Conservation (phyloP, 2,329 filamentous ascomycete genomes). For the Fusarium sp. region DNA sequence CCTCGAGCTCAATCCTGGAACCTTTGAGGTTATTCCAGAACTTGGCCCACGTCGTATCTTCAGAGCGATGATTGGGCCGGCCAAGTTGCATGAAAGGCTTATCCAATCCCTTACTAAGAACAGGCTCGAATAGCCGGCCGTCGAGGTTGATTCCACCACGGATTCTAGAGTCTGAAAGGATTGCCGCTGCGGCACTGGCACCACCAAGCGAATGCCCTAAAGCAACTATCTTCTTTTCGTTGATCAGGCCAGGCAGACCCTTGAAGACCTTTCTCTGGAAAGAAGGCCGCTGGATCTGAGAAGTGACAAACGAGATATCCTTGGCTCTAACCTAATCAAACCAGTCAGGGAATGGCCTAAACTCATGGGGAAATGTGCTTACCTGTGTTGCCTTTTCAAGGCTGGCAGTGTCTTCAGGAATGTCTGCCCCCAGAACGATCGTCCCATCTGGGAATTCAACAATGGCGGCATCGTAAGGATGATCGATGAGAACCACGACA, state of each 20-base stretch:
- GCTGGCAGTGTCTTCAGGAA: constrained; percentile 9
- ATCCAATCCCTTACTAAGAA: constrained; percentile 43
- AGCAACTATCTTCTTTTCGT: constrained; percentile 47
- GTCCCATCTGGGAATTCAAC: constrained; percentile 60
- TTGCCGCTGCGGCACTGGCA: constrained; percentile 50
- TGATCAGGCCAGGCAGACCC: constrained; percentile 40
- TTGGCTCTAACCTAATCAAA: constrained; percentile 46
- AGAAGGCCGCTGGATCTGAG: constrained; percentile 45
- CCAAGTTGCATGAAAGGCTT: constrained; percentile 50
- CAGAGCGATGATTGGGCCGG: constrained; percentile 42
- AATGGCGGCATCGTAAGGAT: constrained; percentile 58
- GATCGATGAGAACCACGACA: constrained; percentile 60
- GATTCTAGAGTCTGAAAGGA: constrained; percentile 49
- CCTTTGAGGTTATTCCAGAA: constrained; percentile 47
- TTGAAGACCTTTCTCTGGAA: constrained; percentile 30
- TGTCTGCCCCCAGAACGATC: constrained; percentile 30
- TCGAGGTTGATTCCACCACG: constrained; percentile 55
- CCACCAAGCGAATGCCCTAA: constrained; percentile 56
- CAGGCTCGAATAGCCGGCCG: constrained; percentile 50
- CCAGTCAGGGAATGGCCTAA: fast-evolving
- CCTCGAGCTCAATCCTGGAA: constrained; percentile 38
- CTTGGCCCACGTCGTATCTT: constrained; percentile 49
- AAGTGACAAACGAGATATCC: constrained; percentile 54
- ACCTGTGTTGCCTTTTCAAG: constrained; percentile 39
- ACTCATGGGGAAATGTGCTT: fast-evolving